Evolutionary conservation across 2,329 filamentous ascomycete species (phyloP).

Genomic region (Juglanconis oblonga): DNA sequence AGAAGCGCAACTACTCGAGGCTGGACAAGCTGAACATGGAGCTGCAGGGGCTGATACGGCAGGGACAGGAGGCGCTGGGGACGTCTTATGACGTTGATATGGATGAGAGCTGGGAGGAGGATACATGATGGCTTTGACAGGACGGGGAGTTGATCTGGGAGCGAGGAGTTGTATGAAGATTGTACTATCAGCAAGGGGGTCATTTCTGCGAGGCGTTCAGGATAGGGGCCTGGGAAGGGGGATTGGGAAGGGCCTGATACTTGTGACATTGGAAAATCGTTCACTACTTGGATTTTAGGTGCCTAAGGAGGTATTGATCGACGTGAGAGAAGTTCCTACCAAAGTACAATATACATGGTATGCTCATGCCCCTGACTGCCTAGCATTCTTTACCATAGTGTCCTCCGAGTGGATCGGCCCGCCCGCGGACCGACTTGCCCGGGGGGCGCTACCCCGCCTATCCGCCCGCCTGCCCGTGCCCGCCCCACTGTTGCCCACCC

Average conservation of each 20-base stretch:
- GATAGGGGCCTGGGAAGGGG: neutral
- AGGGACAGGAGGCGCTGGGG: slow-evolving; percentile 83
- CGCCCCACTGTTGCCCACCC: too few species aligned
- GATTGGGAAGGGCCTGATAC: neutral
- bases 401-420: too few species aligned
- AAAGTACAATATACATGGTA: too few species aligned
- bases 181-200: neutral
- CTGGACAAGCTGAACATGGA: slow-evolving; percentile 77
- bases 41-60: slow-evolving; percentile 80
- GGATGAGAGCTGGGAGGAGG: slow-evolving; percentile 45
- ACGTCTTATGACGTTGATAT: slow-evolving; percentile 70
- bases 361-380: too few species aligned
- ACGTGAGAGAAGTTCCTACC: too few species aligned
- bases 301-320: too few species aligned
- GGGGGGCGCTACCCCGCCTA: too few species aligned
- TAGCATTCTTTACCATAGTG: too few species aligned
- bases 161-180: neutral
- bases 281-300: too few species aligned
- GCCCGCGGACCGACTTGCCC: too few species aligned
- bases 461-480: too few species aligned
- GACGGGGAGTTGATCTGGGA: neutral
- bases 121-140: neutral
- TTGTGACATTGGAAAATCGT: neutral
- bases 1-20: slow-evolving; percentile 74
- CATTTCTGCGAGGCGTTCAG: neutral